Base-by-base conservation (phyloP, 2,329 filamentous ascomycete species). In the Penicillium griseofulvum region DNA sequence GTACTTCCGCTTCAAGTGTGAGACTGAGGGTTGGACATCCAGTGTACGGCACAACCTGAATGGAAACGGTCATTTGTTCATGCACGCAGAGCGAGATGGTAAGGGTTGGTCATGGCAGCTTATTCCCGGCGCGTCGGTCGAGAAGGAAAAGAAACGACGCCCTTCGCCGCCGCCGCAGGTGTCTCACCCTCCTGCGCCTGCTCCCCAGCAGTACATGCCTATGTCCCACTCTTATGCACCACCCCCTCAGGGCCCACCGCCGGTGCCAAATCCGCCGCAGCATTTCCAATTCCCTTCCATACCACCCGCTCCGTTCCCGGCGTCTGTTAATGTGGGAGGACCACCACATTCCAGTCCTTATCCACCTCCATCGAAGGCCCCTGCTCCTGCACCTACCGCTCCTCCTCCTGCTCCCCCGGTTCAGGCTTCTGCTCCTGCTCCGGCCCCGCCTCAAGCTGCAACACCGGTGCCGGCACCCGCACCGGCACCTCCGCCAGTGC, bases 101-200 rank as follows among this genome's bases (percentile, higher is more conserved):
- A 87, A 87, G 69, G 84, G 84, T 44, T 85, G 81, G 75, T 80
- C 83, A 49, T 87, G 84, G 84, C 79, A 81, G 52, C 79, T 86
- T 62, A 81, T 84, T 44, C 79, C 81, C 24, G 80, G 81, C 11
- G 78, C 82, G 5, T 83, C 82, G 3, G 82, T 86, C 39, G 83
- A 85, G 60, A 84, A 83, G 63, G 80, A 83, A 62, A 78, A 78
- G 68, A 78, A 78, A 63, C 82, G 83, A 70, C 69, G 74, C 36
- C 74, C 74, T 22, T 76, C 74, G 41, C 74, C 74, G 54, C 74
- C 74, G 33, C 68, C 71, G 33, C 71, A 70, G 49, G 64, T 66
- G 10, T 66, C 68, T 19, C 71, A 71, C 45, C 64, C 68, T 19
- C 64, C 69, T 31, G 47, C 65, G 42, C 60, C 65, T 28, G 60